Conservation (phyloP, 768 basidiomycete genomes). For the Filobasidium wieringae region DNA sequence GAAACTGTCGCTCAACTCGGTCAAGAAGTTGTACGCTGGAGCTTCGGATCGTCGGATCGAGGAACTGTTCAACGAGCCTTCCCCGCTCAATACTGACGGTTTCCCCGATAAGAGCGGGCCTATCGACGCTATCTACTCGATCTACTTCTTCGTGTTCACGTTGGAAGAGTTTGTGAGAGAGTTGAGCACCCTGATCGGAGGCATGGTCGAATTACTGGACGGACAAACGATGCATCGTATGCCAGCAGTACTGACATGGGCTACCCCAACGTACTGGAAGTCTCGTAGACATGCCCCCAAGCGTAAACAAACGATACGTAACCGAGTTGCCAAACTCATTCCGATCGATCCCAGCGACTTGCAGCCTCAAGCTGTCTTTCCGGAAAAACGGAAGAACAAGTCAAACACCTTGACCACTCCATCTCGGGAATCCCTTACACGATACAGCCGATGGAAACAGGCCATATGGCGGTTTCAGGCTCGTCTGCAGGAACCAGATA, state of each 20-base stretch:
- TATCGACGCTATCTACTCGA: slow-evolving; percentile 75
- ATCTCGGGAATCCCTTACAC: slow-evolving; percentile 49
- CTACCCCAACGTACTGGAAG: neutral
- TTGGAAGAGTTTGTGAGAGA: slow-evolving; percentile 87
- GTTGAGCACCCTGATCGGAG: slow-evolving; percentile 65
- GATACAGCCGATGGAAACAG: slow-evolving; percentile 55
- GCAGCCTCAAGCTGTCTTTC: slow-evolving; percentile 54
- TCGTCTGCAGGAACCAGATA: slow-evolving; percentile 57
- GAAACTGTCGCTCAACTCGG: slow-evolving; percentile 19
- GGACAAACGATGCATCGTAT: neutral
- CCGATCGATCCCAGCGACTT: slow-evolving; percentile 40
- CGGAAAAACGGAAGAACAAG: slow-evolving; percentile 67
- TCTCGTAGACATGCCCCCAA: neutral
- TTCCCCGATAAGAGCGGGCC: slow-evolving; percentile 17
- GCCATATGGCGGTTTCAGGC: slow-evolving; percentile 60
- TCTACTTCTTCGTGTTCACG: slow-evolving; percentile 94
- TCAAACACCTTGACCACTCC: slow-evolving; percentile 79
- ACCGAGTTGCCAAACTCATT: slow-evolving; percentile 25
- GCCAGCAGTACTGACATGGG: neutral
- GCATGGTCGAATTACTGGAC: slow-evolving; percentile 49
- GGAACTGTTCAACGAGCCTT: neutral
- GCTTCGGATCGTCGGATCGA: neutral
- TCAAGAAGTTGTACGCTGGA: slow-evolving; percentile 20
- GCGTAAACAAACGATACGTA: neutral
- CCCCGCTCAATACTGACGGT: neutral